Conservation (phyloP, 129 eudicot species). For the sunflower (Helianthus annuus) region HanXRQr2.0-SUNRISE NC_035446.2:131817251-131817750, state of each 20-base stretch:
- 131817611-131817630: no score
- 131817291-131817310: not conserved
- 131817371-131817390: conserved; percentile 5
- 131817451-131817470: conserved; percentile 40
- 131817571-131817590: not conserved
- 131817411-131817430: conserved; percentile 26
- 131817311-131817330: not conserved
- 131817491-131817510: conserved; percentile 22
- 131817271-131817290: conserved; percentile 14
- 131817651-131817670: no score
- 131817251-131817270: conserved; percentile 50
- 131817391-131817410: conserved; percentile 22
- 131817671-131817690: no score
- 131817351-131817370: not conserved
- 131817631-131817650: no score
- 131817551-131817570: conserved; percentile 4
- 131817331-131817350: no score
- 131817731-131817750: no score
- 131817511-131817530: not conserved
- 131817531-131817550: not conserved
- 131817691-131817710: no score
- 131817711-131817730: no score
- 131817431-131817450: conserved; percentile 18
- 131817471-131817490: conserved; percentile 24
- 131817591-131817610: not conserved